These are phyloP conservation scores for Penicillium sp. DNA, from an alignment of 2,329 filamentous ascomycete species.

Conservation along the genomic window DNA sequence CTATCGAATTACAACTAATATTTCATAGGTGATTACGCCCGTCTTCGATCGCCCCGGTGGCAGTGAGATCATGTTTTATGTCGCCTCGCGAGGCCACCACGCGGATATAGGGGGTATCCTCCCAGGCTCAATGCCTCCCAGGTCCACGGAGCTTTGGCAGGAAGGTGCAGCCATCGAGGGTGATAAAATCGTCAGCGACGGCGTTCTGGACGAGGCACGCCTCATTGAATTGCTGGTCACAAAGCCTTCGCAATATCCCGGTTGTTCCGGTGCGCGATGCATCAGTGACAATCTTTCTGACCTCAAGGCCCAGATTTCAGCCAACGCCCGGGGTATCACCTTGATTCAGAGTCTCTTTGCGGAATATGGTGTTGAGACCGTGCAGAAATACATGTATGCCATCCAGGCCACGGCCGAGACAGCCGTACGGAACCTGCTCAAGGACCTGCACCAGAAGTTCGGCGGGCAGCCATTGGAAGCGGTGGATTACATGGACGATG, in stretches of 20 bases:
- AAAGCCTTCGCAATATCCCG: constrained; percentile 71
- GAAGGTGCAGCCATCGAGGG: constrained; percentile 50
- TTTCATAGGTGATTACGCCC: constrained; percentile 62
- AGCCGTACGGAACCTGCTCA: constrained; percentile 71
- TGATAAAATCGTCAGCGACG: constrained; percentile 68
- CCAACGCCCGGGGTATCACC: constrained; percentile 81
- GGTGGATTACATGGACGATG: constrained; percentile 84
- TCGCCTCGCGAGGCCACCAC: constrained; percentile 76
- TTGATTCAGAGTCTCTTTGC: constrained; percentile 72
- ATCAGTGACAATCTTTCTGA: constrained; percentile 83
- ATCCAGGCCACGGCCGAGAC: constrained; percentile 80
- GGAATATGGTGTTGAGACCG: constrained; percentile 74
- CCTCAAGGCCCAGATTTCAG: constrained; percentile 81
- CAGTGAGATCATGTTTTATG: constrained; percentile 76
- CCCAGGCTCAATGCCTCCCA: constrained; percentile 76
- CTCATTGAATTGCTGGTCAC: constrained; percentile 70
- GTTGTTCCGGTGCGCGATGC: constrained; percentile 75
- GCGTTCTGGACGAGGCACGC: constrained; percentile 74
- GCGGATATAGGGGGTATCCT: constrained; percentile 83
- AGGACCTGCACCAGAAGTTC: constrained; percentile 67
- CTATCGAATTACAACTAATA: not conserved
- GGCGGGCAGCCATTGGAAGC: constrained; percentile 70
- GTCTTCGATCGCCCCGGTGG: constrained; percentile 64
- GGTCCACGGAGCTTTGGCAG: constrained; percentile 48
- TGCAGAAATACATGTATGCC: constrained; percentile 79